phyloP scores from a whole-genome alignment of 192 early-diverging fungal species.

The Radiomyces spectabilis region DNA sequence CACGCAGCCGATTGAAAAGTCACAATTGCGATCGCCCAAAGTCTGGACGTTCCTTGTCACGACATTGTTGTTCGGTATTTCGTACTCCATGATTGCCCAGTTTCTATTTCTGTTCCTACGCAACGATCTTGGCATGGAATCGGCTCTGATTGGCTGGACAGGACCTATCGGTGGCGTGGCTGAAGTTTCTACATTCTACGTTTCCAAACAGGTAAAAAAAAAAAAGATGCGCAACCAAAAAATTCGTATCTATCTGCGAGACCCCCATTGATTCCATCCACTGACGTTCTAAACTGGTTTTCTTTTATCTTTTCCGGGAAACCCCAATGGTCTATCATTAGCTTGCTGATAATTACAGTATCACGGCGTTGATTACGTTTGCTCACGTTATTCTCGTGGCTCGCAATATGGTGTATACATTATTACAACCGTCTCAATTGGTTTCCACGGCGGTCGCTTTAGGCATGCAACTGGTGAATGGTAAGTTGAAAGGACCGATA shows the following conservation, averaged over 20 bases:
- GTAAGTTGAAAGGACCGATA: not conserved
- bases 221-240: not conserved
- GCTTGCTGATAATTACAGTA: constrained; percentile 23
- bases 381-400: constrained; percentile 14
- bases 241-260: not conserved
- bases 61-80: constrained; percentile 15
- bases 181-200: constrained; percentile 26
- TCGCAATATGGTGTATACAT: constrained; percentile 10
- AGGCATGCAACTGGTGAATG: constrained; percentile 12
- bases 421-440: constrained; percentile 1
- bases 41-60: constrained; percentile 14
- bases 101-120: constrained; percentile 18
- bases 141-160: constrained; percentile 18
- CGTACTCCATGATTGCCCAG: constrained; percentile 17
- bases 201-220: constrained; percentile 29
- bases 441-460: constrained; percentile 10
- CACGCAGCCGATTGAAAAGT: not conserved
- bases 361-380: constrained; percentile 12
- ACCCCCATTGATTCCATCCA: too few species aligned
- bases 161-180: constrained; percentile 18
- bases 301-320: too few species aligned
- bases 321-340: constrained; percentile 7
- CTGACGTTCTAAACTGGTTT: not conserved
- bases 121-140: constrained; percentile 14
- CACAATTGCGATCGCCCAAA: constrained; percentile 1